Evolutionary conservation across 352 stramenopile genomes (phyloP), one percentile per base, ranked within the genome.

Genomic region (Pythium pyrilobum): DNA sequence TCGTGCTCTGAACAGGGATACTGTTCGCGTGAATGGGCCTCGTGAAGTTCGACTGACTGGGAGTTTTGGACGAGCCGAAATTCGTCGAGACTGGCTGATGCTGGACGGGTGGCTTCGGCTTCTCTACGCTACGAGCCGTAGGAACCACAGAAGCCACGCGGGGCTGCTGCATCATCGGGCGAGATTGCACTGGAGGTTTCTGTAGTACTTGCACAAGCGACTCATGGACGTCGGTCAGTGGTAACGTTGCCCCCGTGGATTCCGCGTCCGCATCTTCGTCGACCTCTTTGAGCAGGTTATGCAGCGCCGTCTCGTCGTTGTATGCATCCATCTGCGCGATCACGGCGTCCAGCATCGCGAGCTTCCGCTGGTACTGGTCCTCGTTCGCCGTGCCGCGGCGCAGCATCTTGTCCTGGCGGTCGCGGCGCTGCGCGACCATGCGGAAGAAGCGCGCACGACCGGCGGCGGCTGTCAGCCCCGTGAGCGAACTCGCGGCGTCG

Each of bases 381-480:
- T 58, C 42, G 15, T 37, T 24, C 18, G 31, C 29, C 20, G 15
- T 13, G 7, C 33, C 42, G 16, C 48, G 47, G 7, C 56, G 56
- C 39, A 64, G 41, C 47, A 50, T 50, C 49, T 40, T 50, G 20
- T 58, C 56, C 42, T 57, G 56, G 18, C 48, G 11, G 18, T 49
- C 48, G 25, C 50, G 50, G 16, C 56, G 56, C 47, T 64, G 56
- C 29, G 48, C 36, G 29, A 64, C 56, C 25, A 64, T 23, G 5
- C 56, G 56, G 20, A 54, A 52, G 32, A 64, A 64, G 4, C 56
- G 56, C 34, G 40, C 56, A 18, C 56, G 56, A 4, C 18, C 31
- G 8, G 40, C 21, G 0, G 48, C 21, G 5, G 56, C 56, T 2
- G 20, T 50, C 18, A 64, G 20, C 15, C 20, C 29, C 33, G 47